Evolutionary conservation across 257 asterid genomes (phyloP).

Genomic region (Rhazya stricta): DNA sequence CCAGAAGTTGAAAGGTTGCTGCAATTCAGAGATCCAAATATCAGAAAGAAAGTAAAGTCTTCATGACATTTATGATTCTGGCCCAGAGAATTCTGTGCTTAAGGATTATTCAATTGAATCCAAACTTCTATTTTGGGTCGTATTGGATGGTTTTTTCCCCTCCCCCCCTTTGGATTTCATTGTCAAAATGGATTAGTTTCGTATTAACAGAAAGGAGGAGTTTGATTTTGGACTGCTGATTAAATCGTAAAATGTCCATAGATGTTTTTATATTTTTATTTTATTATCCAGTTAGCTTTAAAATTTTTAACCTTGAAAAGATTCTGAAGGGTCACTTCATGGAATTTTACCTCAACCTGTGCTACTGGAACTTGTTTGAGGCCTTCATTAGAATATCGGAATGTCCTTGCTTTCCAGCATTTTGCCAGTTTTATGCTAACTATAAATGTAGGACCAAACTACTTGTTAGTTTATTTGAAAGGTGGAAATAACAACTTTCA

Average conservation of each 20-base stretch:
- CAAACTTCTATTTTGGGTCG: neutral
- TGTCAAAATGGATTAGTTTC: too few relatives aligned
- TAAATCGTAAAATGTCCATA: neutral
- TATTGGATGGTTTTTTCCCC: too few relatives aligned
- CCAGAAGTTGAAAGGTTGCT: slow-evolving; percentile 96
- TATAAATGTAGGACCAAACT: neutral
- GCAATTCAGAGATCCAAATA: slow-evolving; percentile 93
- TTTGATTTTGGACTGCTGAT: too few relatives aligned
- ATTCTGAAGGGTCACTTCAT: neutral
- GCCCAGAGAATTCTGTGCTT: neutral
- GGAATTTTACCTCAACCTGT: neutral
- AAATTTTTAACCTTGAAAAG: neutral
- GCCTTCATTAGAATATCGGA: neutral
- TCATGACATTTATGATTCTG: slow-evolving; percentile 2
- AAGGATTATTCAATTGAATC: neutral
- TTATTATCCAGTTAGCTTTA: neutral
- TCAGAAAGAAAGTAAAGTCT: slow-evolving; percentile 81
- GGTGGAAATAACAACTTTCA: neutral
- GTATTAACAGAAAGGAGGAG: too few relatives aligned
- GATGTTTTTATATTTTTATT: neutral
- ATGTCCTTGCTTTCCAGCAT: neutral
- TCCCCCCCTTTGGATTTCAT: too few relatives aligned
- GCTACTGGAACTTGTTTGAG: neutral
- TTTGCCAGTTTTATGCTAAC: neutral
- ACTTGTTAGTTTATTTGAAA: neutral